Base-by-base conservation (phyloP, 768 basidiomycete genomes). In the Boletellus sp. region DNA sequence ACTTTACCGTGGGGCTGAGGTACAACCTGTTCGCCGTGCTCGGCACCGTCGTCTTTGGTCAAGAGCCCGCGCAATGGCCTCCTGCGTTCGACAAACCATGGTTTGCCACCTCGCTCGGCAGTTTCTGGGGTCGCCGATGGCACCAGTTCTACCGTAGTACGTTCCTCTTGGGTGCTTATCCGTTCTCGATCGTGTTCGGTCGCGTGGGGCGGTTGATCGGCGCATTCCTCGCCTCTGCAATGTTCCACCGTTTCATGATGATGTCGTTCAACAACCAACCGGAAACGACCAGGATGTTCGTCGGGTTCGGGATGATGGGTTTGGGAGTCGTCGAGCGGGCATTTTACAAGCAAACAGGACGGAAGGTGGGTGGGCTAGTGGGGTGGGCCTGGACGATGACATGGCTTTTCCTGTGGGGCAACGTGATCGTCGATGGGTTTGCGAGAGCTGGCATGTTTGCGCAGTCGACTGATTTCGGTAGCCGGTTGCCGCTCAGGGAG, bases 1-100 rank as follows among this genome's bases (percentile, higher is more conserved):
- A 78, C 58, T 48, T 62, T 40, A 61, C 72, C 47, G 69, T 86
- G 33, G 70, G 77, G 45, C 51, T 64, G 8, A n/a, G 3, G 16
- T 39, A 40, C 16, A 28, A 39, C 20, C 17, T 32, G 3, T 11
- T 32, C 19, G n/a, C 37, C 16, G 4, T 40, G 7, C 15, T 17
- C 13, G 19, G 38, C n/a, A 11, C 39, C 32, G 16, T 40, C 2
- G 15, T 47, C 28, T 31, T 40, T 13, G 38, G 38, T 22, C 46
- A 47, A 17, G 45, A 46, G n/a, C 45, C 45, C 23, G 24, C 45
- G 26, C 45, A 46, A 35, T 46, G 45, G 35, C 45, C 45, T 10
- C 44, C 33, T 12, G n/a, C 7, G 12, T 28, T 46, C 23, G 45
- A 46, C 17, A 24, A 19, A 16, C 35, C 45, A 7, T 37, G 45